phyloP scores from a whole-genome alignment of 75 land plant species.

The Cunninghamia lanceolata region DNA sequence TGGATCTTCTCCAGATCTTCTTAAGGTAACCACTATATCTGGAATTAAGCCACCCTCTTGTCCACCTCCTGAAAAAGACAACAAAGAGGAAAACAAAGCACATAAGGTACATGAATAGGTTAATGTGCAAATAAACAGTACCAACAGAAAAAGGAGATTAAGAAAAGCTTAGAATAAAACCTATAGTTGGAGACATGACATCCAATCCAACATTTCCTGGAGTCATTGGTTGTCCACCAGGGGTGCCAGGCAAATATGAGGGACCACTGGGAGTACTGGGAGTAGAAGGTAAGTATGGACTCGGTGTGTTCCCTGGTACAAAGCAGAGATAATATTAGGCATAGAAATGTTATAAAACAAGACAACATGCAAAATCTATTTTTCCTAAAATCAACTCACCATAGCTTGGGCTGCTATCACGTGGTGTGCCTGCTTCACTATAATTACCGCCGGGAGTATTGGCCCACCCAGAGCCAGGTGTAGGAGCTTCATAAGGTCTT shows the following conservation, averaged over 20 bases:
- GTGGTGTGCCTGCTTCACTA: slow-evolving; percentile 90
- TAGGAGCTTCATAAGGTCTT: slow-evolving; percentile 91
- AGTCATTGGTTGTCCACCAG: slow-evolving; percentile 99
- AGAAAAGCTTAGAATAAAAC: slow-evolving; percentile 20
- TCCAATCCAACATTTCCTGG: slow-evolving; percentile 92
- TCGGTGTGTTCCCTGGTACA: slow-evolving; percentile 64
- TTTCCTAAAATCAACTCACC: slow-evolving; percentile 29
- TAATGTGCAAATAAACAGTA: background rate
- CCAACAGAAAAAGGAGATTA: background rate
- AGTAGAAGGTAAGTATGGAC: slow-evolving; percentile 91
- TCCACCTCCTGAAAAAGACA: slow-evolving; percentile 34
- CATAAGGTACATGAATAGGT: background rate
- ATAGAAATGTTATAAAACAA: background rate
- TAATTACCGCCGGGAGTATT: slow-evolving; percentile 68
- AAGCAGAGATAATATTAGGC: background rate
- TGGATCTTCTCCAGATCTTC: slow-evolving; percentile 65
- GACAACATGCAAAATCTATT: background rate
- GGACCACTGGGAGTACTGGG: slow-evolving; percentile 87
- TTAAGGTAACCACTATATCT: slow-evolving; percentile 80
- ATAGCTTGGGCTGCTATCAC: slow-evolving; percentile 55
- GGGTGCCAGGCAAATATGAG: slow-evolving; percentile 87
- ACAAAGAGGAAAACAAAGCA: background rate
- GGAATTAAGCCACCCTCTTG: slow-evolving; percentile 76
- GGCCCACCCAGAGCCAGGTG: slow-evolving; percentile 91
- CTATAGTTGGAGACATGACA: slow-evolving; percentile 82